Evolutionary conservation across 129 eudicot species (phyloP).

Genomic region (Artemisia argyi): DNA sequence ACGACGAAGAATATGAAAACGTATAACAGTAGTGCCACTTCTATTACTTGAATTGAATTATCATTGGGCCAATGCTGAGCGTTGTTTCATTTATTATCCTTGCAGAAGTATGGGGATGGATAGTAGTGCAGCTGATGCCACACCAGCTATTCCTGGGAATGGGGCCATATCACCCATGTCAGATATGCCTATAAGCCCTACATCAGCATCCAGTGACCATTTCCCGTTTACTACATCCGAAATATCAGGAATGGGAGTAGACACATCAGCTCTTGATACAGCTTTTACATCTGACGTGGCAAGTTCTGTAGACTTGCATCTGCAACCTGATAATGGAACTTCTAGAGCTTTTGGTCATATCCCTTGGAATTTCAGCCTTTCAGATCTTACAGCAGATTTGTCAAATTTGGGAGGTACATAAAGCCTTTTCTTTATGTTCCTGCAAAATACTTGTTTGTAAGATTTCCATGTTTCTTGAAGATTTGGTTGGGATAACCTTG

Average conservation of each 20-base stretch:
- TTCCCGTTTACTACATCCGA: slow-evolving; percentile 88
- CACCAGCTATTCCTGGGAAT: slow-evolving; percentile 54
- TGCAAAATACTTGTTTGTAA: neutral
- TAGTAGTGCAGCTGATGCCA: slow-evolving; percentile 45
- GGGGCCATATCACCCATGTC: slow-evolving; percentile 87
- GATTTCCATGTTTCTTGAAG: neutral
- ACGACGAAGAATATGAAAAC: too few relatives aligned
- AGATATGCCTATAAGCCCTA: slow-evolving; percentile 91
- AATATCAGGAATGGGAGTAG: slow-evolving; percentile 87
- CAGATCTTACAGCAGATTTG: slow-evolving; percentile 95
- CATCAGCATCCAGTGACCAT: slow-evolving; percentile 96
- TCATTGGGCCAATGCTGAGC: neutral
- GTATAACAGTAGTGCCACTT: too few relatives aligned
- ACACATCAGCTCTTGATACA: slow-evolving; percentile 78
- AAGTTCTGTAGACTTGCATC: slow-evolving; percentile 79
- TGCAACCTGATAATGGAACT: slow-evolving; percentile 79
- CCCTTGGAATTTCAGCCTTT: slow-evolving; percentile 94
- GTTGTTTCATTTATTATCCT: slow-evolving; percentile 15
- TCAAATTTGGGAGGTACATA: slow-evolving; percentile 92
- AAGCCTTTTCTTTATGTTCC: neutral
- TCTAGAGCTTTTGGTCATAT: slow-evolving; percentile 78
- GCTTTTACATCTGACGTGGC: slow-evolving; percentile 93
- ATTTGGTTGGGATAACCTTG: neutral
- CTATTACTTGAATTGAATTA: too few relatives aligned
- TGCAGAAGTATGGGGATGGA: slow-evolving; percentile 66